Base-by-base conservation (phyloP, 257 asterid species). In the Apocynum venetum region DNA sequence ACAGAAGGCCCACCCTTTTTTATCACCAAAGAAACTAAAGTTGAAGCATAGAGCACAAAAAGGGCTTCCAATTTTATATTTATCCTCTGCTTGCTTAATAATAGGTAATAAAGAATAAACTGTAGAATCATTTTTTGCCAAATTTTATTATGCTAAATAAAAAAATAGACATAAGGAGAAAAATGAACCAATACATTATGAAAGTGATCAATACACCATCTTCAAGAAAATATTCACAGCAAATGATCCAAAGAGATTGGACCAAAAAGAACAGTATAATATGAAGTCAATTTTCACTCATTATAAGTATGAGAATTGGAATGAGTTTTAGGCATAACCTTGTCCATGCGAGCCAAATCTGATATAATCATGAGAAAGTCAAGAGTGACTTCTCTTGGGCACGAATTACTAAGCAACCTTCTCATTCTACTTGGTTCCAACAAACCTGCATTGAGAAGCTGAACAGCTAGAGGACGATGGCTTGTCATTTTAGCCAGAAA, bases 261-360 rank as follows among this genome's bases (percentile, higher is more conserved):
- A 66, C 14, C 20, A 36, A 15, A 15, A 8, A 59, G 20, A 15
- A 31, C 12, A 49, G 41, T 7, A 35, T 35, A 47, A 79, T 61
- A n/a, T 38, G 35, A 36, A 35, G 17, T 56, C 53, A 69, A 20
- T 4, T n/a, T 80, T 8, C 36, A 51, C 20, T 6, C 9, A 2
- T 6, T 5, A 71, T 0, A 44, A 25, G 52, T 25, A 70, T 59
- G 41, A 60, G 7, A 46, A 73, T 64, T 40, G 49, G 36, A 60
- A 78, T 41, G 57, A n/a, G 61, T 35, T 13, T 10, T 8, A 47
- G 60, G 40, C 40, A 60, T 77, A 84, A 96, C 99, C 98, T 96
- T 91, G 85, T 93, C 96, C 99, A 93, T 93, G 79, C 98, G 96
- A 83, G 99, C 99, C 72, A 96, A 80, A 84, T 96, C 99, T 81